These are phyloP conservation scores for Phytophthora melonis DNA, from an alignment of 352 stramenopile species.

Conservation along the genomic window DNA sequence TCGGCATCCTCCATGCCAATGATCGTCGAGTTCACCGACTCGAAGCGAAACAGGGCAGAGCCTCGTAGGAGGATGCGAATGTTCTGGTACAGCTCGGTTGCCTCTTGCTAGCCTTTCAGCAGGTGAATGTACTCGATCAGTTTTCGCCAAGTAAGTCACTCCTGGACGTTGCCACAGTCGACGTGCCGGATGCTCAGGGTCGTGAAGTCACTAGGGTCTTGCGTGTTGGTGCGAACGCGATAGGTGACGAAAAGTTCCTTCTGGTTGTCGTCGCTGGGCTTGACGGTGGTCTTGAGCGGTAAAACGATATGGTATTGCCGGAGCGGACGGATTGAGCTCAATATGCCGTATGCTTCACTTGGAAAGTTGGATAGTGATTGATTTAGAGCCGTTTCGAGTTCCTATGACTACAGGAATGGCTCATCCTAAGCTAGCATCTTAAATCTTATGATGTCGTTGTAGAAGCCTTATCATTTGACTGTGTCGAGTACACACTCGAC, in stretches of 20 bases:
- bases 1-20: background rate
- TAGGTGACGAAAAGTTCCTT: background rate
- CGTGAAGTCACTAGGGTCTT: background rate
- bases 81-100: background rate
- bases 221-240: background rate
- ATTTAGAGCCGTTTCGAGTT: too few species aligned
- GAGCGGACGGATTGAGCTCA: background rate
- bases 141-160: background rate
- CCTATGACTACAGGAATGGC: too few species aligned
- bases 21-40: background rate
- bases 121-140: background rate
- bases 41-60: background rate
- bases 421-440: too few species aligned
- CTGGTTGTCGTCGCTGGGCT: background rate
- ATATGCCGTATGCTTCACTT: background rate
- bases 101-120: background rate
- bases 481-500: too few species aligned
- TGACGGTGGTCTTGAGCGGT: background rate
- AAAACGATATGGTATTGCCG: background rate
- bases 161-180: background rate
- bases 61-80: background rate
- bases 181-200: background rate
- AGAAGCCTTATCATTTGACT: too few species aligned
- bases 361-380: too few species aligned
- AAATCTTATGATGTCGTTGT: too few species aligned